These are phyloP conservation scores for Lizonia empirigonia DNA, from an alignment of 2,329 filamentous ascomycete genomes.

Conservation along the genomic window DNA sequence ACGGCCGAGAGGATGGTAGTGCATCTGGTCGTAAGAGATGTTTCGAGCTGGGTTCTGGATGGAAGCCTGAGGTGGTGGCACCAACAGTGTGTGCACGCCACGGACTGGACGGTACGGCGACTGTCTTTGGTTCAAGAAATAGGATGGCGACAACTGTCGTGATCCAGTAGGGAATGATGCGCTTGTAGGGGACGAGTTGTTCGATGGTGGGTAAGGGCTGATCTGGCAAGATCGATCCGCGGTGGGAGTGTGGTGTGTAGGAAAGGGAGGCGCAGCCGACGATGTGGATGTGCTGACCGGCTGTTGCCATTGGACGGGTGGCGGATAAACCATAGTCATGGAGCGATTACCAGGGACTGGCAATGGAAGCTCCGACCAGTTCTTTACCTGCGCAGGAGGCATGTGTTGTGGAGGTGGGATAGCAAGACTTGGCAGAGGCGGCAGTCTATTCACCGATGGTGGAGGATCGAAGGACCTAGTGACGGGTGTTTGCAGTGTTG, in stretches of 20 bases:
- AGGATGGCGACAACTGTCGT: conserved; percentile 80
- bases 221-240: conserved; percentile 55
- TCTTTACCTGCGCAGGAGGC: conserved; percentile 44
- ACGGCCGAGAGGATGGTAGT: conserved; percentile 57
- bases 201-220: conserved; percentile 60
- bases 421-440: conserved; percentile 74
- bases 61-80: conserved; percentile 80
- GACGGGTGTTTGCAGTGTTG: conserved; percentile 43
- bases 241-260: conserved; percentile 37
- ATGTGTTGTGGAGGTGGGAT: conserved; percentile 58
- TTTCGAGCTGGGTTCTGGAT: conserved; percentile 62
- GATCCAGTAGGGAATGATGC: conserved; percentile 68
- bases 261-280: conserved; percentile 34
- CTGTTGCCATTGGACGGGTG: conserved; percentile 59
- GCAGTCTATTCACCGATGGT: conserved; percentile 56
- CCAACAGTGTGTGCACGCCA: conserved; percentile 86
- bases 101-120: conserved; percentile 93
- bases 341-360: conserved; percentile 65
- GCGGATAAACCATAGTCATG: conserved; percentile 78
- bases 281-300: conserved; percentile 48
- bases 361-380: conserved; percentile 53
- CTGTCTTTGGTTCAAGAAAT: conserved; percentile 83
- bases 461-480: conserved; percentile 44
- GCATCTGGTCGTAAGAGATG: conserved; percentile 56
- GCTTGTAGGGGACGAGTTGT: conserved; percentile 71